Conservation (phyloP, 2,329 filamentous ascomycete genomes). For the Calonectria pseudoreteaudii region DNA sequence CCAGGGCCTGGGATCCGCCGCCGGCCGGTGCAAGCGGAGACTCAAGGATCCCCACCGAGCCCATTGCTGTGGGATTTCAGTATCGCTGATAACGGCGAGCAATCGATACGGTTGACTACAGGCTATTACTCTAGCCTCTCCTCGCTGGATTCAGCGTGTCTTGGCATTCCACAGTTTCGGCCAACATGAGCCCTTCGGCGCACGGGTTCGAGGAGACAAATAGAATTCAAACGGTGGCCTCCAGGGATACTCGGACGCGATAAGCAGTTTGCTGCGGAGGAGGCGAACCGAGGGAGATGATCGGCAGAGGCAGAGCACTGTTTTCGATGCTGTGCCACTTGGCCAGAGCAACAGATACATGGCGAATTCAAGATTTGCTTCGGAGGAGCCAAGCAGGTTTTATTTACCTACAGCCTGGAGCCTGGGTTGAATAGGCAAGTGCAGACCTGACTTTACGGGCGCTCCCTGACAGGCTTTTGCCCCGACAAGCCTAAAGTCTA, state of each 20-base stretch:
- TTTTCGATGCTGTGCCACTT: not conserved
- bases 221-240: not conserved
- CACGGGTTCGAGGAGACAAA: not conserved
- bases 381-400: not conserved
- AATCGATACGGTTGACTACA: conserved; percentile 27
- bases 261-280: not conserved
- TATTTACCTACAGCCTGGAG: not conserved
- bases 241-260: not conserved
- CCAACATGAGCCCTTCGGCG: not conserved
- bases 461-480: conserved; percentile 11
- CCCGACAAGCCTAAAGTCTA: conserved; percentile 11
- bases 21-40: conserved; percentile 12
- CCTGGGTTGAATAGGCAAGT: not conserved
- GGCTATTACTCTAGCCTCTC: conserved; percentile 16
- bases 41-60: conserved; percentile 14
- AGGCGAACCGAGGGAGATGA: not conserved
- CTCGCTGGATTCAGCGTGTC: not conserved
- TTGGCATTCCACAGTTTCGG: conserved; percentile 9
- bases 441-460: conserved; percentile 5
- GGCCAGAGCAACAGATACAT: not conserved
- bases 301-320: not conserved
- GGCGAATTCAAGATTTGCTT: not conserved
- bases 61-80: conserved; percentile 17
- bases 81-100: conserved; percentile 25
- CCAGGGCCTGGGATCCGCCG: not conserved